Conservation (phyloP, 495 filamentous ascomycete species). For the Podospora conica region DNA sequence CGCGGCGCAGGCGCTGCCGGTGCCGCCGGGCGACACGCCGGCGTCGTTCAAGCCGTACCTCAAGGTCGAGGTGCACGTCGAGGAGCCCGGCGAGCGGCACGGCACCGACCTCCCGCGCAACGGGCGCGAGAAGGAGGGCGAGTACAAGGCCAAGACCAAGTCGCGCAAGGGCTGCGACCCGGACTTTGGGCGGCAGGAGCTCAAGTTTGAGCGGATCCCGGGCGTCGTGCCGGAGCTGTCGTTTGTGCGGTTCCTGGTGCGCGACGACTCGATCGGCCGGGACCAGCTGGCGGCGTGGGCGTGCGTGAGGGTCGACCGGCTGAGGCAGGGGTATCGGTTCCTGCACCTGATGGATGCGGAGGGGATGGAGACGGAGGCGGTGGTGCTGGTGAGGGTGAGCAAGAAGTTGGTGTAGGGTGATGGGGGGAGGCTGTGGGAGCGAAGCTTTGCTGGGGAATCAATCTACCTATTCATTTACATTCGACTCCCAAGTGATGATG, state of each 20-base stretch:
- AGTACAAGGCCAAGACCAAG: slow-evolving; percentile 68
- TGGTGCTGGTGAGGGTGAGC: slow-evolving; percentile 62
- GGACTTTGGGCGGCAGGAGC: slow-evolving; percentile 60
- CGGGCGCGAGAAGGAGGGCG: slow-evolving; percentile 42
- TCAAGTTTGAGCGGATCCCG: slow-evolving; percentile 55
- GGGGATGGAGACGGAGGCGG: slow-evolving; percentile 55
- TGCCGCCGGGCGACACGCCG: slow-evolving; percentile 49
- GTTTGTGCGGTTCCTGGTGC: slow-evolving; percentile 82
- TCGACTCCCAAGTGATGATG: too few species aligned
- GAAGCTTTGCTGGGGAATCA: slow-evolving; percentile 6
- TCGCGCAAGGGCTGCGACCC: slow-evolving; percentile 55
- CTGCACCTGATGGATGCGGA: slow-evolving; percentile 62
- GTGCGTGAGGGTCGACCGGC: slow-evolving; percentile 74
- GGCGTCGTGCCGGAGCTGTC: slow-evolving; percentile 70
- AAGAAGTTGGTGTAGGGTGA: slow-evolving; percentile 42
- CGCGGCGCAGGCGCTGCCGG: slow-evolving; percentile 52
- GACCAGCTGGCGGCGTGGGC: slow-evolving; percentile 82
- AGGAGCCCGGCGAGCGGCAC: slow-evolving; percentile 48
- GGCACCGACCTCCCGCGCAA: slow-evolving; percentile 29
- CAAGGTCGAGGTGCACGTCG: slow-evolving; percentile 75
- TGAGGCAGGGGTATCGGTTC: slow-evolving; percentile 69
- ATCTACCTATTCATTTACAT: too few species aligned
- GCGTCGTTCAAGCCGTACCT: slow-evolving; percentile 68
- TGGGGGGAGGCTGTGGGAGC: background rate
- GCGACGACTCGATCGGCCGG: slow-evolving; percentile 70